Evolutionary conservation across 2,329 filamentous ascomycete genomes (phyloP), one percentile per base, ranked within the genome.

Genomic region (Microdochium bolleyi): DNA sequence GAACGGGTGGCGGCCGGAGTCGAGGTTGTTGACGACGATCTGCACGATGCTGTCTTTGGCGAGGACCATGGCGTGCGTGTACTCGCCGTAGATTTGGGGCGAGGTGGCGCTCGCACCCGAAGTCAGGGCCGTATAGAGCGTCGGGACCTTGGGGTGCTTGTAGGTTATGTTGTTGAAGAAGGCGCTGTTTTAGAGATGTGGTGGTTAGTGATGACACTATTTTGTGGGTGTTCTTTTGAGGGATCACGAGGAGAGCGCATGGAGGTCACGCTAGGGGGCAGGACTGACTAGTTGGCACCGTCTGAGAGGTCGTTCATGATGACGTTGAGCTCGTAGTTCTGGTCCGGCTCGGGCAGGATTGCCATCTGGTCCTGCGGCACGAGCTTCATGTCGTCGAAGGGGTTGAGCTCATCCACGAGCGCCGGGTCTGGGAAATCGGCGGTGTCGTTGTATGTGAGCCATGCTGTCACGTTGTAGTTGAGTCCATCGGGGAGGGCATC

Each of bases 1-100:
- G 73, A 92, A 91, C 3, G 82, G 89, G 61, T 91, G 87, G 8
- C 82, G 84, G 44, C 88, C 73, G 55, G 76, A 65, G 60, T 92
- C 88, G 49, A 82, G 75, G 62, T 91, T 92, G 73, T 91, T 89
- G 19, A 92, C 72, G 21, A 90, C 70, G 51, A 92, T 77, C 63
- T 92, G 83, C 27, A 92, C 80, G 19, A 89, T 74, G 55, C 84
- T 74, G 53, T 79, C 80, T 56, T 85, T 79, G 25, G 83, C 73
- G 13, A 95, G 77, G 3, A 95, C 75, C 59, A 89, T 79, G 1
- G 83, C 69, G 60, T 88, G 78, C 0, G 85, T 46, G 41, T 46
- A 46, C 3, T 10, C 22, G n/a, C 41, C 83, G 65, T 80, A 81
- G 21, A 75, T 72, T 30, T 87, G 87, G 62, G 91, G 91, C 3